Base-by-base conservation (phyloP, 306 rosid species). In the apple (Malus domestica) region DNA sequence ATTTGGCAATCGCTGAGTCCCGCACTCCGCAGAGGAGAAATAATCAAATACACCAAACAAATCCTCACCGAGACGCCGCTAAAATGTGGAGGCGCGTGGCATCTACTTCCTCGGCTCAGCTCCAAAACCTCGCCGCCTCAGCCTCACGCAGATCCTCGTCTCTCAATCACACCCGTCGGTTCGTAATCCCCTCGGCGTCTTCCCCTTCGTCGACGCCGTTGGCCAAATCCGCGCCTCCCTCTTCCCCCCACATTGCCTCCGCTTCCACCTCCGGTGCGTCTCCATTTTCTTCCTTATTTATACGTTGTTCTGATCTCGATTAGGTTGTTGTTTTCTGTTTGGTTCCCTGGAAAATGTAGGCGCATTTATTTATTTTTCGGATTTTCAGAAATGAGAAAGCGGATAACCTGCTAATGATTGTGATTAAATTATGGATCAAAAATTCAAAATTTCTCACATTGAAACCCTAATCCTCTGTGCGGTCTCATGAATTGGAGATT, bases 31-130 rank as follows among this genome's bases (percentile, higher is more conserved):
- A 61, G 20, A 58, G 60, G 30, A 49, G 57, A 27, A 52, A 70
- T 23, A 70, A 27, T 51, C 23, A 18, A 49, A 8, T 29, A 18
- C 46, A 71, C 14, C 19, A 16, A 35, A 30, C 25, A 46, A 72
- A 20, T 35, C 10, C 16, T 10, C 35, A 13, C 12, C 0, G 30
- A 32, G 55, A 10, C 45, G 42, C 38, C 2, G 33, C 23, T 1
- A 76, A 25, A 65, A 81, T 81, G 85, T 81, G 85, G 85, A 67
- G 75, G 78, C 79, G 72, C 8, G 85, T 44, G 59, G 61, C 62
- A 9, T 77, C 67, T 54, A 65, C 74, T 42, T 32, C 78, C 3
- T 12, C 60, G 20, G 70, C 78, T 30, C 77, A 62, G 35, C 64
- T 80, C 54, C 73, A 52, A 70, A 14, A 22, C 75, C 67, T 74